Evolutionary conservation across 116 monocot genomes (phyloP).

Genomic region (Zostera marina): DNA sequence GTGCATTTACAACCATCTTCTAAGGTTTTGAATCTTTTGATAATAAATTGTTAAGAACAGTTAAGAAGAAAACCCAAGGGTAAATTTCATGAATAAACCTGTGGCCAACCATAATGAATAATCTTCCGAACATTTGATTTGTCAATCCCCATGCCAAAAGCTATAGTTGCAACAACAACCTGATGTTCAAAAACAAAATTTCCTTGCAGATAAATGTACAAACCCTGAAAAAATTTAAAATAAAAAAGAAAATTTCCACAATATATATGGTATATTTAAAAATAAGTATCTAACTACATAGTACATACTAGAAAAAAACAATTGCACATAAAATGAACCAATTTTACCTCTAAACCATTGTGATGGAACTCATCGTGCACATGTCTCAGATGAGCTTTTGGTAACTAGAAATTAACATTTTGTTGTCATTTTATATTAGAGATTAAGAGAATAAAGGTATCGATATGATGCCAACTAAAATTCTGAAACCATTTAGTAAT

Average conservation of each 20-base stretch:
- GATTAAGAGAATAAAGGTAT: background rate
- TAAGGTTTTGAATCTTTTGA: background rate
- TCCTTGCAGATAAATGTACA: background rate
- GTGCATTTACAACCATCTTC: too few relatives aligned
- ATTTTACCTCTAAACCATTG: conserved; percentile 48
- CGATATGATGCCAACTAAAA: background rate
- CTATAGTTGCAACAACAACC: conserved; percentile 98
- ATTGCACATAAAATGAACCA: background rate
- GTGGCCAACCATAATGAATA: conserved; percentile 99
- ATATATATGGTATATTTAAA: background rate
- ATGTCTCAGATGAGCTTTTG: conserved; percentile 62
- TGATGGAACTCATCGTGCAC: conserved; percentile 82
- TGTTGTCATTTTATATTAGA: background rate
- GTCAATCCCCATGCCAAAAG: conserved; percentile 99
- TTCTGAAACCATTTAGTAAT: background rate
- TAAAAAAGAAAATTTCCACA: background rate
- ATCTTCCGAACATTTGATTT: conserved; percentile 94
- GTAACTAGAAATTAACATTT: conserved; percentile 41
- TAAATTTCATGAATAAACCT: conserved; percentile 25
- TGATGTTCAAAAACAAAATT: conserved; percentile 13
- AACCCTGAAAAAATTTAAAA: background rate
- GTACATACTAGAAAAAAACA: background rate
- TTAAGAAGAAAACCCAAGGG: background rate
- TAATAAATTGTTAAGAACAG: background rate
- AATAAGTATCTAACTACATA: background rate